These are phyloP conservation scores for Colletotrichum echinochloae DNA, from an alignment of 2,329 filamentous ascomycete species.

Conservation along the genomic window DNA sequence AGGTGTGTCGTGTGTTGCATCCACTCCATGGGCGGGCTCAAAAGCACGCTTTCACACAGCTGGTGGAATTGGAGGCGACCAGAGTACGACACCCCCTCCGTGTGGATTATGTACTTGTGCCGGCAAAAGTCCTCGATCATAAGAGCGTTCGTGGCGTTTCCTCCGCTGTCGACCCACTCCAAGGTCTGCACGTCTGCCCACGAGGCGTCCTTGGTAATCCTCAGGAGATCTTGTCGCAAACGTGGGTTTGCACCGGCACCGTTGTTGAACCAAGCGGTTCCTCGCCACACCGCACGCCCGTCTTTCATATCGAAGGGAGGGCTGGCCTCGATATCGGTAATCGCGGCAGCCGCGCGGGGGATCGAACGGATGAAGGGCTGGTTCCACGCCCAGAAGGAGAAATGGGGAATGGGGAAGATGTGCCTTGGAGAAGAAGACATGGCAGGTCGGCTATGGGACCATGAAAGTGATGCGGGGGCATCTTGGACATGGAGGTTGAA, in stretches of 20 bases:
- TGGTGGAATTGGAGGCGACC: slow-evolving; percentile 64
- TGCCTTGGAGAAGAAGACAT: slow-evolving; percentile 51
- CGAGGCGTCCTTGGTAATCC: slow-evolving; percentile 47
- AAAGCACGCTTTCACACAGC: slow-evolving; percentile 60
- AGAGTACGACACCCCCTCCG: slow-evolving; percentile 66
- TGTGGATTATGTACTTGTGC: slow-evolving; percentile 64
- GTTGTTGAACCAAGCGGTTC: slow-evolving; percentile 63
- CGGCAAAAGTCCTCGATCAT: slow-evolving; percentile 63
- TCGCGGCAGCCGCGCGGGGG: slow-evolving; percentile 52
- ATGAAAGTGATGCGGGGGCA: slow-evolving; percentile 56
- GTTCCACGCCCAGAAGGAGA: slow-evolving; percentile 66
- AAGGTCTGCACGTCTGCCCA: slow-evolving; percentile 64
- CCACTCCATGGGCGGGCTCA: slow-evolving; percentile 61
- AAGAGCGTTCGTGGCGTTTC: slow-evolving; percentile 57
- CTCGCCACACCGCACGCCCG: slow-evolving; percentile 62
- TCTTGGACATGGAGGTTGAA: slow-evolving; percentile 66
- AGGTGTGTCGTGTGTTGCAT: slow-evolving; percentile 64
- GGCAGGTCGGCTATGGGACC: slow-evolving; percentile 61
- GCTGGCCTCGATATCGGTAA: slow-evolving; percentile 52
- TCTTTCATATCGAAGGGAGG: slow-evolving; percentile 49
- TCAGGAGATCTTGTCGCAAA: slow-evolving; percentile 56
- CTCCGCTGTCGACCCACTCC: slow-evolving; percentile 49
- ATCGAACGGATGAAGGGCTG: slow-evolving; percentile 62
- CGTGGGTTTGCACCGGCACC: slow-evolving; percentile 51
- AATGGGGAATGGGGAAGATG: slow-evolving; percentile 67